Percentiles rank a stretch among this genome's conserved stretches.
Evolutionary conservation across 192 early-diverging fungal species (phyloP).

Genomic region (Backusella sp.): DNA sequence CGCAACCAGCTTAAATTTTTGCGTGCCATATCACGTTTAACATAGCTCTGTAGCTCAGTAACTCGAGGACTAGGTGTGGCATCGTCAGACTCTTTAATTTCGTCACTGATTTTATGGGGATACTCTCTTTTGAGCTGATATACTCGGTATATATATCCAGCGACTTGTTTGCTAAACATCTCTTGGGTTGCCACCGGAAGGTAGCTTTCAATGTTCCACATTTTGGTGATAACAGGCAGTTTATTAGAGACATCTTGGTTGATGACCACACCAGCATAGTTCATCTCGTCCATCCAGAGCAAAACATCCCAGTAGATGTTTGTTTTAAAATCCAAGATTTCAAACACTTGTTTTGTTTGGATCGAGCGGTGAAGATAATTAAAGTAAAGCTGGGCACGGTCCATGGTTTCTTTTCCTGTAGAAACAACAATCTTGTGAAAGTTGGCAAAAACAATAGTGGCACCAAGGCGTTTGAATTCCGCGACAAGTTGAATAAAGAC

Average conservation of each 20-base stretch:
- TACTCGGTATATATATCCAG: constrained; percentile 69
- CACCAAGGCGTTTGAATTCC: constrained; percentile 78
- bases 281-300: constrained; percentile 91
- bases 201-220: constrained; percentile 92
- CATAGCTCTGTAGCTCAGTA: constrained; percentile 40
- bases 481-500: constrained; percentile 82
- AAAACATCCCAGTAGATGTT: constrained; percentile 76
- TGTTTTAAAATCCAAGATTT: constrained; percentile 67
- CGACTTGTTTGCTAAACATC: constrained; percentile 68
- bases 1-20: constrained; percentile 63
- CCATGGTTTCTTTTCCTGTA: constrained; percentile 75
- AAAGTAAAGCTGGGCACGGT: constrained; percentile 71
- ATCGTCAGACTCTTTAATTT: constrained; percentile 22
- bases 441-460: constrained; percentile 73
- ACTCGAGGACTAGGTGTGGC: constrained; percentile 27
- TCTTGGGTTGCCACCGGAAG: constrained; percentile 73
- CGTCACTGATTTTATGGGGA: constrained; percentile 8
- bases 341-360: constrained; percentile 71
- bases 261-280: constrained; percentile 71
- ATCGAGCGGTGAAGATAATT: constrained; percentile 72
- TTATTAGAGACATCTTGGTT: neutral
- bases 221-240: constrained; percentile 55
- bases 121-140: constrained; percentile 48
- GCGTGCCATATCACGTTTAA: constrained; percentile 61
- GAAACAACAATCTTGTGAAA: constrained; percentile 80